phyloP scores from a whole-genome alignment of 768 basidiomycete species.

The Imleria badia region DNA sequence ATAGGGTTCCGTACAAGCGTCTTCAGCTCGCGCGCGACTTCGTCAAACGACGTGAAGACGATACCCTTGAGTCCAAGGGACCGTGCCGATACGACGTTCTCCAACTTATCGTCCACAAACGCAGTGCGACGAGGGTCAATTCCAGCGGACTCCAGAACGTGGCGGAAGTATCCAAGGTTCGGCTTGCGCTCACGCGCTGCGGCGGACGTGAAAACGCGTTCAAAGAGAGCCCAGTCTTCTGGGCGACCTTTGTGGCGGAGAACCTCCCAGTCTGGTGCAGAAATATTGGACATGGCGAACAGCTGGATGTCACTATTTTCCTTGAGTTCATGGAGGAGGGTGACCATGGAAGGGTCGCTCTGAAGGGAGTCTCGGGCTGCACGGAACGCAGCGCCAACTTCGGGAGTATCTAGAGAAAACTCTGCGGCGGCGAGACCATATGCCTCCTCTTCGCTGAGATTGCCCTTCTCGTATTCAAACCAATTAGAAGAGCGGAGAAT shows the following conservation, averaged over 20 bases:
- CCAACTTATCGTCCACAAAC: constrained; percentile 25
- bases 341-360: constrained; percentile 12
- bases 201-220: constrained; percentile 21
- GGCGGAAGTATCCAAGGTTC: constrained; percentile 18
- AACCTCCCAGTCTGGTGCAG: constrained; percentile 20
- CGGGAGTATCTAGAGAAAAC: constrained; percentile 16
- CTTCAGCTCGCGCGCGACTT: constrained; percentile 15
- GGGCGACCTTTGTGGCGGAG: constrained; percentile 12
- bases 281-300: constrained; percentile 26
- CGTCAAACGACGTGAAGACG: constrained; percentile 16
- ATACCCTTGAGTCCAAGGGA: constrained; percentile 23
- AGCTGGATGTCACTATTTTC: constrained; percentile 1
- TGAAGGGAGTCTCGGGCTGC: constrained; percentile 9
- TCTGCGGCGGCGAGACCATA: constrained; percentile 7
- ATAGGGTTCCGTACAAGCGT: constrained; percentile 16
- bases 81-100: constrained; percentile 19
- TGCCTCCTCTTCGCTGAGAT: constrained; percentile 9
- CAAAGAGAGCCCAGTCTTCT: constrained; percentile 22
- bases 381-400: constrained; percentile 10
- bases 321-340: constrained; percentile 17
- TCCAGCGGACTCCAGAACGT: constrained; percentile 15
- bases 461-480: constrained; percentile 26
- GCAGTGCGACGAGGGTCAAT: constrained; percentile 19
- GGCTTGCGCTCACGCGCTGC: constrained; percentile 18
- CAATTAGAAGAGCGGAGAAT: constrained; percentile 18